Percentiles rank a stretch among this genome's conserved stretches.
phyloP scores from a whole-genome alignment of 2,329 filamentous ascomycete species.

The Dactylonectria macrodidyma region DNA sequence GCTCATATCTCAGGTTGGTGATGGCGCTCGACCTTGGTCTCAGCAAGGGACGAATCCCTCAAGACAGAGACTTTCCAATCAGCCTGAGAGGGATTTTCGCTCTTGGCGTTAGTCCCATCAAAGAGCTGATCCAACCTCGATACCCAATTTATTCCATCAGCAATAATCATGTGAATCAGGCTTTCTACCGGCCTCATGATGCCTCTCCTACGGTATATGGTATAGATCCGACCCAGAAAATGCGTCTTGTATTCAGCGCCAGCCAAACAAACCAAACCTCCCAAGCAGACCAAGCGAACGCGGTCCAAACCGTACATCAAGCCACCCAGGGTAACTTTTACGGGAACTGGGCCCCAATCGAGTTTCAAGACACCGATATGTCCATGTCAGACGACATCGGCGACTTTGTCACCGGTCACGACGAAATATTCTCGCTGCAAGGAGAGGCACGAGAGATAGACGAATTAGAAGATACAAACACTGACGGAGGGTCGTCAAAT shows the following conservation, averaged over 20 bases:
- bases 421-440: background rate
- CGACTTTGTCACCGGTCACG: background rate
- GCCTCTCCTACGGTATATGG: background rate
- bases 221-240: background rate
- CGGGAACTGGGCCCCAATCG: background rate
- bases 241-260: background rate
- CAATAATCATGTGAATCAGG: background rate
- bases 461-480: background rate
- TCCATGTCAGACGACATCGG: background rate
- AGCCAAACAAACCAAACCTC: background rate
- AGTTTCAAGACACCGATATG: background rate
- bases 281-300: background rate
- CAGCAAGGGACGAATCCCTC: slow-evolving; percentile 1
- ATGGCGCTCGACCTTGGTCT: slow-evolving; percentile 1
- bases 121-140: background rate
- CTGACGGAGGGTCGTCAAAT: background rate
- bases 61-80: slow-evolving; percentile 3
- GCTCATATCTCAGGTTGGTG: background rate
- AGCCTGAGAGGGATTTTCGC: slow-evolving; percentile 4
- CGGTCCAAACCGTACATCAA: background rate
- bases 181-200: background rate
- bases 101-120: slow-evolving; percentile 1
- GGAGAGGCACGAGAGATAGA: background rate
- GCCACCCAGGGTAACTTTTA: background rate
- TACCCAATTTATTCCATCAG: background rate